These are phyloP conservation scores for Phytophthora pini DNA, from an alignment of 352 stramenopile genomes.

Conservation along the genomic window DNA sequence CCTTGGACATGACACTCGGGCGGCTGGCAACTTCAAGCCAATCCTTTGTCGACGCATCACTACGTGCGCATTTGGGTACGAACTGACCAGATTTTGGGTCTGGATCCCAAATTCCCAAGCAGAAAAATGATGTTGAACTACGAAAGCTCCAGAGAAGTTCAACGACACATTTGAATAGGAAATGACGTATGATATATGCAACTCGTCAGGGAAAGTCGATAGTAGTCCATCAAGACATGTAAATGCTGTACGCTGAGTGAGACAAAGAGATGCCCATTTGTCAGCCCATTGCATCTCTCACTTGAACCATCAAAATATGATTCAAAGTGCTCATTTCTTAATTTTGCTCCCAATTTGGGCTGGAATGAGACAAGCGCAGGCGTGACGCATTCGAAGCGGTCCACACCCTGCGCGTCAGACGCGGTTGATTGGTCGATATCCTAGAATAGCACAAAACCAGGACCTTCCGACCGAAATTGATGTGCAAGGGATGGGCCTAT, in stretches of 20 bases:
- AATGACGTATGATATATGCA: too few species aligned
- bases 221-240: too few species aligned
- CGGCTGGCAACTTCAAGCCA: slow-evolving; percentile 17
- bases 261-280: too few species aligned
- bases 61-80: background rate
- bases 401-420: slow-evolving; percentile 6
- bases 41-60: background rate
- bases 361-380: slow-evolving; percentile 4
- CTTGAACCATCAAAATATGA: background rate
- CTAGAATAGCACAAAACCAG: slow-evolving; percentile 7
- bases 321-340: background rate
- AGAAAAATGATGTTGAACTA: background rate
- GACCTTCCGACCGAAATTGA: background rate
- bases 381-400: background rate
- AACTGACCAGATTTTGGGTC: background rate
- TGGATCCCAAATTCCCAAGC: slow-evolving; percentile 3
- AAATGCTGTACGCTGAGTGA: too few species aligned
- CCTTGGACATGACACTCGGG: slow-evolving; percentile 3
- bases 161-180: too few species aligned
- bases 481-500: background rate
- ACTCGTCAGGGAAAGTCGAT: too few species aligned
- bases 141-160: too few species aligned
- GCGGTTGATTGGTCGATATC: slow-evolving; percentile 5
- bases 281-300: too few species aligned
- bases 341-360: background rate